Conservation (phyloP, 2,329 filamentous ascomycete species). For the Bipolaris cookei region DNA sequence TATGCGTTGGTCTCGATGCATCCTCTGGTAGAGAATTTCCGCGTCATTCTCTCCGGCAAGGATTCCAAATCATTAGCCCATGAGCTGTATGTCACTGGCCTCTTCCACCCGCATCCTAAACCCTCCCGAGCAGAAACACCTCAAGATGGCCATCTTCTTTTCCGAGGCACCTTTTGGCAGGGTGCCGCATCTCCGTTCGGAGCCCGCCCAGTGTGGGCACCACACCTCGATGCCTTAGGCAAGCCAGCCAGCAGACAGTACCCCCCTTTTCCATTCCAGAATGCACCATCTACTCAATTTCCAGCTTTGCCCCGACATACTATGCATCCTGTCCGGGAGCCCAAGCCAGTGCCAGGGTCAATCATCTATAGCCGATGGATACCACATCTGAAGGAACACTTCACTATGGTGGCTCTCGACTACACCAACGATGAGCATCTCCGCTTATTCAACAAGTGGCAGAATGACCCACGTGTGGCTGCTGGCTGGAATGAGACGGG, state of each 20-base stretch:
- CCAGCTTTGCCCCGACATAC: slow-evolving; percentile 60
- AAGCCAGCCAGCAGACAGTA: slow-evolving; percentile 50
- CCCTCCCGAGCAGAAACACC: slow-evolving; percentile 43
- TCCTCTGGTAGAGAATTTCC: slow-evolving; percentile 54
- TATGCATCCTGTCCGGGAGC: slow-evolving; percentile 72
- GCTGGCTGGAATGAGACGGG: slow-evolving; percentile 82
- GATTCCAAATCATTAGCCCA: slow-evolving; percentile 47
- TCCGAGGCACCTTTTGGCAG: slow-evolving; percentile 58
- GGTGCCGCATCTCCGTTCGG: slow-evolving; percentile 53
- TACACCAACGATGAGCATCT: slow-evolving; percentile 69
- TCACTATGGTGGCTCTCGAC: slow-evolving; percentile 78
- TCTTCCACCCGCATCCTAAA: slow-evolving; percentile 53
- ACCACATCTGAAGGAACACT: slow-evolving; percentile 75
- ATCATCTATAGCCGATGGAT: slow-evolving; percentile 81
- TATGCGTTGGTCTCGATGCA: slow-evolving; percentile 55
- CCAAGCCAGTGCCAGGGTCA: slow-evolving; percentile 73
- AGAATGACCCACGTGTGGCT: slow-evolving; percentile 82
- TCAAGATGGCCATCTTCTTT: slow-evolving; percentile 54
- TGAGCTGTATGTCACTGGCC: slow-evolving; percentile 52
- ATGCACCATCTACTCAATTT: slow-evolving; percentile 57
- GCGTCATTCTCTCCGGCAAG: slow-evolving; percentile 50
- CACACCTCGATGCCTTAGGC: slow-evolving; percentile 43
- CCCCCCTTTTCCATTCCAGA: slow-evolving; percentile 52
- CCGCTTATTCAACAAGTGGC: slow-evolving; percentile 76
- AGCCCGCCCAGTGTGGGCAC: slow-evolving; percentile 50